Conservation (phyloP, 75 land plant genomes). For the Isoetes taiwanensis region DNA sequence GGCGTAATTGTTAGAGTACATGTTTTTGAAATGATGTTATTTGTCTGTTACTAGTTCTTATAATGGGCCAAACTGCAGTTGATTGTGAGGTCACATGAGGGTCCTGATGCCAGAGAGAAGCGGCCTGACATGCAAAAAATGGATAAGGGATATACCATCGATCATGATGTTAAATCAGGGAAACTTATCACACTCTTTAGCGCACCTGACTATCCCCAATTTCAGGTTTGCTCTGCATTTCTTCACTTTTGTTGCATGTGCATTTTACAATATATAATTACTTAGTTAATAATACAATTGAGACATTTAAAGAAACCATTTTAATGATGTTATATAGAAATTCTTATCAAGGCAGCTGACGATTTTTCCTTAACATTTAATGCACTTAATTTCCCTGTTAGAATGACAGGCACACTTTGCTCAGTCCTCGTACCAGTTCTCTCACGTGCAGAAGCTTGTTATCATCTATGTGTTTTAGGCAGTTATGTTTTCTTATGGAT, state of each 20-base stretch:
- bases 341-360: too few relatives aligned
- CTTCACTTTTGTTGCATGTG: too few relatives aligned
- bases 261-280: too few relatives aligned
- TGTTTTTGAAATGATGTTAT: neutral
- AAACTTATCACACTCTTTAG: constrained; percentile 82
- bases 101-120: constrained; percentile 90
- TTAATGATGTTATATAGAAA: neutral
- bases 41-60: constrained; percentile 1
- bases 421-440: too few relatives aligned
- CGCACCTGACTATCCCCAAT: constrained; percentile 98
- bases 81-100: constrained; percentile 94
- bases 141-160: constrained; percentile 80
- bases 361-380: too few relatives aligned
- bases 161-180: constrained; percentile 79
- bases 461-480: too few relatives aligned
- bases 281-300: too few relatives aligned
- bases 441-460: too few relatives aligned
- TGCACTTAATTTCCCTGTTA: too few relatives aligned
- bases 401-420: too few relatives aligned
- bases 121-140: constrained; percentile 51
- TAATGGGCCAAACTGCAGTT: constrained; percentile 34
- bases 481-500: too few relatives aligned
- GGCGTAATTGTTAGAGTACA: neutral
- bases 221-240: constrained; percentile 57
- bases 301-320: too few relatives aligned